A percentile compares a stretch with the other conserved stretches of the same genome.
Conservation (phyloP, 306 rosid species). For the Phaseolus lunatus region DNA sequence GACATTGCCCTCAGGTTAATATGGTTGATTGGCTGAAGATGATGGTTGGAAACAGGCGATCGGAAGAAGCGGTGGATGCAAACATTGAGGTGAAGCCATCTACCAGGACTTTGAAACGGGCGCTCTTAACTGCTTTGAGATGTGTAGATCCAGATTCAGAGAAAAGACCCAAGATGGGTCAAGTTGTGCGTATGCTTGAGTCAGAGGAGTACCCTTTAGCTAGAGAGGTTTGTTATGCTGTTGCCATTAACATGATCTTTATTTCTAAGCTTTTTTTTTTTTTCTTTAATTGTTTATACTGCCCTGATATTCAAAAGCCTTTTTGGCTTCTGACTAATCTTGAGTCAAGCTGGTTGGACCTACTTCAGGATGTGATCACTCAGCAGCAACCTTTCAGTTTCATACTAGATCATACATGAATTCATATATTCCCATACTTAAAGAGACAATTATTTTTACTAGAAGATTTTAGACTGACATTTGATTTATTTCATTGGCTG, state of each 20-base stretch:
- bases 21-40: constrained; percentile 34
- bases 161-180: constrained; percentile 33
- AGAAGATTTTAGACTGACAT: constrained; percentile 1
- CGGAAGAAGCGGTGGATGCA: constrained; percentile 26
- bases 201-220: constrained; percentile 29
- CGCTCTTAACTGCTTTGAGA: constrained; percentile 35
- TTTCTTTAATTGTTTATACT: neutral
- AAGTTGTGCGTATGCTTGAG: constrained; percentile 28
- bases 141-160: constrained; percentile 37
- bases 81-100: constrained; percentile 28
- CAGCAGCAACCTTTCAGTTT: constrained; percentile 19
- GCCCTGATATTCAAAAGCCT: neutral
- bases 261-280: constrained; percentile 17
- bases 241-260: neutral
- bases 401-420: neutral
- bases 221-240: constrained; percentile 30
- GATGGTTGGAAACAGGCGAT: constrained; percentile 32
- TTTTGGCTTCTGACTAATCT: neutral
- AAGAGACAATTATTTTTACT: constrained; percentile 9
- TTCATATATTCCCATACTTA: constrained; percentile 12
- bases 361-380: constrained; percentile 22
- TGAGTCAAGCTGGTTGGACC: neutral
- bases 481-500: constrained; percentile 9
- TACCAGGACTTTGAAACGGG: constrained; percentile 21
- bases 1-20: neutral